phyloP scores from a whole-genome alignment of 2,329 filamentous ascomycete species.

The Epichloe brachyelytri region DNA sequence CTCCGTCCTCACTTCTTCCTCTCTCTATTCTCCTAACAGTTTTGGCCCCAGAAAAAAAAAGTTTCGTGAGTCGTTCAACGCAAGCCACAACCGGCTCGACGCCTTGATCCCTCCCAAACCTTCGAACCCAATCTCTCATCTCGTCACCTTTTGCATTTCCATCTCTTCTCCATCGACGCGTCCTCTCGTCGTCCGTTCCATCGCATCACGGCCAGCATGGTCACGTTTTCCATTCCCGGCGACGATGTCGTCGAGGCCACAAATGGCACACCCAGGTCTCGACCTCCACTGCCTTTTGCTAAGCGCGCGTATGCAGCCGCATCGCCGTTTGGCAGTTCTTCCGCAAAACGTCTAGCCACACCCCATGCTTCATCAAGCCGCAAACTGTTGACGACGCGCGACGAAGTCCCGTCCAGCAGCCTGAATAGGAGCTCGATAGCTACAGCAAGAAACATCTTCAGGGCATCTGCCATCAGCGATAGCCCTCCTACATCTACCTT shows the following conservation, averaged over 20 bases:
- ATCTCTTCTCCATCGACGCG: neutral
- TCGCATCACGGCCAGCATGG: slow-evolving; percentile 15
- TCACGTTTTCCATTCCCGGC: slow-evolving; percentile 26
- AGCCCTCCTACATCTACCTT: slow-evolving; percentile 24
- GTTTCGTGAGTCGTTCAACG: slow-evolving; percentile 1
- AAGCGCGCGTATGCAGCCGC: slow-evolving; percentile 28
- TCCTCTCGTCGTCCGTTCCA: neutral
- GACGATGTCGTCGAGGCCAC: slow-evolving; percentile 19
- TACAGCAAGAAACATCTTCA: slow-evolving; percentile 29
- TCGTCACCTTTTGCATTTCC: neutral
- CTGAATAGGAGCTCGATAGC: slow-evolving; percentile 23
- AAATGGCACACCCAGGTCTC: slow-evolving; percentile 25
- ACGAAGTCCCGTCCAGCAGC: slow-evolving; percentile 22
- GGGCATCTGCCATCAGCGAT: slow-evolving; percentile 24
- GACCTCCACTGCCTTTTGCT: slow-evolving; percentile 29
- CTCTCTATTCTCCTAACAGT: neutral
- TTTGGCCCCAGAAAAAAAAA: slow-evolving; percentile 2
- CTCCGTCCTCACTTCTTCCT: neutral
- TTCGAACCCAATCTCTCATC: neutral
- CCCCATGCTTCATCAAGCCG: slow-evolving; percentile 25
- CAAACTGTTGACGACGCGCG: slow-evolving; percentile 22
- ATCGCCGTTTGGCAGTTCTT: slow-evolving; percentile 19
- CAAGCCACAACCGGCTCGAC: neutral
- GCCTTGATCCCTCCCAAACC: neutral
- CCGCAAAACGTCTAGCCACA: slow-evolving; percentile 23